phyloP scores from a whole-genome alignment of 306 rosid genomes.

The Corylus americana region DNA sequence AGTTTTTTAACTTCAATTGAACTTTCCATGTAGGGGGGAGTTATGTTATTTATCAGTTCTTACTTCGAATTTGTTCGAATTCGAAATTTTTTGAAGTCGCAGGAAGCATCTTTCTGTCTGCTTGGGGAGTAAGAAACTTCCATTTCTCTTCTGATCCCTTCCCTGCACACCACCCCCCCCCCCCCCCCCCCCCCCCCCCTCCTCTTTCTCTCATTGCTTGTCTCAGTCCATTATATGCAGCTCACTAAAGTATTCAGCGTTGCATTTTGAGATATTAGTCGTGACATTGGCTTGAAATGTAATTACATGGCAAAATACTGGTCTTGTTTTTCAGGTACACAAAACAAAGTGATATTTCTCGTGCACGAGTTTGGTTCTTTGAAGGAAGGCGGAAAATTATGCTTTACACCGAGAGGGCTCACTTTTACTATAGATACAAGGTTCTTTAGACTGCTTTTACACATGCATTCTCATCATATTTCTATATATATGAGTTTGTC shows the following conservation, averaged over 20 bases:
- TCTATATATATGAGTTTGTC: not conserved
- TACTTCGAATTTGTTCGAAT: conserved; percentile 79
- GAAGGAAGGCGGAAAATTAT: conserved; percentile 74
- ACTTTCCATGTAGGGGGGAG: conserved; percentile 71
- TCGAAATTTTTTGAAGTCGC: conserved; percentile 79
- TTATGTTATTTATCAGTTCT: conserved; percentile 78
- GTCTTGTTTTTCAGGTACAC: conserved; percentile 63
- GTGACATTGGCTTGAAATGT: not conserved
- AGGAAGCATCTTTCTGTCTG: conserved; percentile 82
- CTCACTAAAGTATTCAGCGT: not conserved
- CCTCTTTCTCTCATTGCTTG: conserved; percentile 6
- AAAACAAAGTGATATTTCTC: conserved; percentile 75
- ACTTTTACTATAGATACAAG: conserved; percentile 91
- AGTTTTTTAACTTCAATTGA: conserved; percentile 11
- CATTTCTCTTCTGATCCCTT: not conserved
- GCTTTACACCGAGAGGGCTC: conserved; percentile 94
- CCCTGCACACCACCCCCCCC: not conserved
- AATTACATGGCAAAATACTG: conserved; percentile 16
- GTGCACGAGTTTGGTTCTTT: conserved; percentile 78
- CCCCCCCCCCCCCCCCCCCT: not conserved
- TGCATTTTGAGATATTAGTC: not conserved
- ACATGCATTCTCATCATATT: not conserved
- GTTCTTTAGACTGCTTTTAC: conserved; percentile 33
- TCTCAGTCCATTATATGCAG: not conserved
- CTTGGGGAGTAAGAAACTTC: conserved; percentile 84